Evolutionary conservation across 1,139 yeast species (phyloP).

Genomic region (Candida mesenterica): DNA sequence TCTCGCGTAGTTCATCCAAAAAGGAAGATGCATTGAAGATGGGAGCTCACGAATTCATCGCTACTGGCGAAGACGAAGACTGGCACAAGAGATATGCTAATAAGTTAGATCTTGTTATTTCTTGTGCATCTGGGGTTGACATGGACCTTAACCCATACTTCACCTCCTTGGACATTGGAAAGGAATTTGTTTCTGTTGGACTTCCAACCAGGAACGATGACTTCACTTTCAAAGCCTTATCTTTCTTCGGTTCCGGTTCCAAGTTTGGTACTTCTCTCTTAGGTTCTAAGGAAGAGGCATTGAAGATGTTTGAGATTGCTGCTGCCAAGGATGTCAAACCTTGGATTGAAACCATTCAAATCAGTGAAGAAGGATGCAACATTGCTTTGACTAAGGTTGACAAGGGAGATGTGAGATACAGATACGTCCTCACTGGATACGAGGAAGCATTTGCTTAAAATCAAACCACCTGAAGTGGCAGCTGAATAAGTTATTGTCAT

Average conservation of each 20-base stretch:
- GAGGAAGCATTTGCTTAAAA: conserved; percentile 11
- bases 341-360: conserved; percentile 42
- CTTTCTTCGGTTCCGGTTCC: conserved; percentile 29
- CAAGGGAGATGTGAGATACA: conserved; percentile 24
- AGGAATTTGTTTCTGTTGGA: conserved; percentile 55
- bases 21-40: conserved; percentile 34
- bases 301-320: conserved; percentile 47
- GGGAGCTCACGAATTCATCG: conserved; percentile 42
- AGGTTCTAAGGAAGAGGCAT: conserved; percentile 54
- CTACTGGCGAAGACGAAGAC: conserved; percentile 36
- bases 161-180: conserved; percentile 38
- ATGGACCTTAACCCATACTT: conserved; percentile 32
- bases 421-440: conserved; percentile 16
- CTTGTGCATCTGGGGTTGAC: conserved; percentile 46
- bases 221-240: conserved; percentile 26
- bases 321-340: conserved; percentile 40
- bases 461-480: no score
- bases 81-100: conserved; percentile 32
- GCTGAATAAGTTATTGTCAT: no score
- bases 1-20: conserved; percentile 37
- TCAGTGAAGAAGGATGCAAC: conserved; percentile 29
- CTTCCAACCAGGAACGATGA: conserved; percentile 38
- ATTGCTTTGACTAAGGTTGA: conserved; percentile 32
- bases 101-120: conserved; percentile 46
- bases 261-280: conserved; percentile 34